Percentiles rank a stretch among this genome's conserved stretches.
Evolutionary conservation across 768 basidiomycete species (phyloP).

Genomic region (Paxillus rubicundulus): DNA sequence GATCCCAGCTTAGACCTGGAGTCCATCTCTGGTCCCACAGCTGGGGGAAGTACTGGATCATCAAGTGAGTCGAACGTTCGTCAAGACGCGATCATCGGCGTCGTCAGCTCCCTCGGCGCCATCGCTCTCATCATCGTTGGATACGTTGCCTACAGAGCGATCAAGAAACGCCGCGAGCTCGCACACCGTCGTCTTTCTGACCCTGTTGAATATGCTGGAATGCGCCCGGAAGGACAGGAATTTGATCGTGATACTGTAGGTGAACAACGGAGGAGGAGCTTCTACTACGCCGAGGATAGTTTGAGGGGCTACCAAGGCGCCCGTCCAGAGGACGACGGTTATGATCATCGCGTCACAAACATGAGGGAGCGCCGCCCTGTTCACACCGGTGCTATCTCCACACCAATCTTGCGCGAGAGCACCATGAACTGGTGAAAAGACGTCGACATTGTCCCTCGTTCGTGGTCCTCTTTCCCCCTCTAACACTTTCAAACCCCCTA

Average conservation of each 20-base stretch:
- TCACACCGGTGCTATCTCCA: conserved; percentile 61
- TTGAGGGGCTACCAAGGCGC: conserved; percentile 55
- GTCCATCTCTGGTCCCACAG: conserved; percentile 41
- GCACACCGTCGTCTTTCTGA: conserved; percentile 76
- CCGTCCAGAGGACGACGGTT: conserved; percentile 37
- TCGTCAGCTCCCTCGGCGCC: conserved; percentile 78
- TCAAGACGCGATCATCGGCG: conserved; percentile 88
- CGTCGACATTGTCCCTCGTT: background rate
- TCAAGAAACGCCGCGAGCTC: conserved; percentile 63
- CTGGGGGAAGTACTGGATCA: conserved; percentile 21
- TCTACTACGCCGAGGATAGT: conserved; percentile 87
- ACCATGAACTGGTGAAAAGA: conserved; percentile 76
- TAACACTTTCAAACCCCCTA: background rate
- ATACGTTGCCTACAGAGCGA: conserved; percentile 68
- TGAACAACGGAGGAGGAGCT: conserved; percentile 69
- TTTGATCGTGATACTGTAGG: conserved; percentile 79
- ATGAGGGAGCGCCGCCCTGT: conserved; percentile 62
- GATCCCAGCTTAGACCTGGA: conserved; percentile 63
- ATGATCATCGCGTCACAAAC: conserved; percentile 30
- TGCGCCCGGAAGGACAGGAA: conserved; percentile 61
- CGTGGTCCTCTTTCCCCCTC: conserved; percentile 14
- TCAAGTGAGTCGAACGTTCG: conserved; percentile 41
- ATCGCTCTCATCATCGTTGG: conserved; percentile 70
- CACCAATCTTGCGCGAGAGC: conserved; percentile 76
- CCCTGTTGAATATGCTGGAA: conserved; percentile 36